These are phyloP conservation scores for Colletotrichum falcatum DNA, from an alignment of 2,329 filamentous ascomycete genomes.

Conservation along the genomic window DNA sequence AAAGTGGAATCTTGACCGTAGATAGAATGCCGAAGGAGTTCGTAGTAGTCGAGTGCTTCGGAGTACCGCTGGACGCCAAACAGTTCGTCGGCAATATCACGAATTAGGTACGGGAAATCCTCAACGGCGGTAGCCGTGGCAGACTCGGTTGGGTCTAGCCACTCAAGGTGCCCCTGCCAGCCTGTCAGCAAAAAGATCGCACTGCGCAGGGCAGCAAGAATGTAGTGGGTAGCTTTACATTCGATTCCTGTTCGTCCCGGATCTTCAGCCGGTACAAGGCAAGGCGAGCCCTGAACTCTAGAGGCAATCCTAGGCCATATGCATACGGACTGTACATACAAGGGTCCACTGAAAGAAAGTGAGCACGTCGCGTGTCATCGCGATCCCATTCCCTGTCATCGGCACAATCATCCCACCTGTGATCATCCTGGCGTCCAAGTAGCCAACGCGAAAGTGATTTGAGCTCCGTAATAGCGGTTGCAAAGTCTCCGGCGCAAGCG, in stretches of 20 bases:
- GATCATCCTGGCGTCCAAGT: slow-evolving; percentile 78
- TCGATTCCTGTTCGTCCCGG: slow-evolving; percentile 76
- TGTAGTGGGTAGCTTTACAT: slow-evolving; percentile 63
- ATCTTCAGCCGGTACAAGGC: slow-evolving; percentile 84
- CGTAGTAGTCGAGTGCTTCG: slow-evolving; percentile 67
- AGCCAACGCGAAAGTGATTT: slow-evolving; percentile 85
- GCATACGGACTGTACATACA: slow-evolving; percentile 63
- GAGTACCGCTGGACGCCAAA: slow-evolving; percentile 51
- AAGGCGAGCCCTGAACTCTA: slow-evolving; percentile 86
- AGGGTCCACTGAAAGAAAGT: slow-evolving; percentile 70
- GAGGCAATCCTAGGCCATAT: slow-evolving; percentile 81
- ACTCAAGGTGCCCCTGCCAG: slow-evolving; percentile 72
- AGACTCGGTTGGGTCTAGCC: slow-evolving; percentile 69
- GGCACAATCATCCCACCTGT: slow-evolving; percentile 76
- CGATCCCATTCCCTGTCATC: slow-evolving; percentile 94
- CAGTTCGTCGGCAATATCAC: slow-evolving; percentile 69
- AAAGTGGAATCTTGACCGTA: slow-evolving; percentile 64
- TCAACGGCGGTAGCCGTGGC: slow-evolving; percentile 37
- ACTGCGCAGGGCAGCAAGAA: slow-evolving; percentile 20
- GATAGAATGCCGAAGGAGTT: slow-evolving; percentile 62
- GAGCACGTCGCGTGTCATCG: slow-evolving; percentile 74
- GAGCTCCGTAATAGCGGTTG: slow-evolving; percentile 75
- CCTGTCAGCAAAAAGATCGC: slow-evolving; percentile 20
- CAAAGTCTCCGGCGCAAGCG: slow-evolving; percentile 71
- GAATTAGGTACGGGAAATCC: slow-evolving; percentile 83